Evolutionary conservation across 371 early-diverging fungal genomes (phyloP), one percentile per base, ranked within the genome.

Genomic region (Mycotypha africana): DNA sequence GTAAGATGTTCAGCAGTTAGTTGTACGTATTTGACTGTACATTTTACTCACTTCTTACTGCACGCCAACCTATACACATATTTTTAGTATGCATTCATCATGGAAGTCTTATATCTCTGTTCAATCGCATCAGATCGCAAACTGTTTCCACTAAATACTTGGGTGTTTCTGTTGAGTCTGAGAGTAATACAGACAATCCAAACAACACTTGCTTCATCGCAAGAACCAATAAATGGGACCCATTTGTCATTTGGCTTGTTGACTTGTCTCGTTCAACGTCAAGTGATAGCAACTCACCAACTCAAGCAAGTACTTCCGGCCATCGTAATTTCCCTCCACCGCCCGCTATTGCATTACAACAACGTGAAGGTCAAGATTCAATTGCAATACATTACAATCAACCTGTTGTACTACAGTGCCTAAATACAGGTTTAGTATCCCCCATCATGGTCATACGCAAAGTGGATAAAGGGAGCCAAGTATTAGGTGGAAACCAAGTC

Each of bases 231-330:
- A 67, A 76, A 20, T 93, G 93, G 93, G 90, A 91, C 45, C 86
- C 89, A 4, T 93, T 91, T 66, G 80, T 89, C 28, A 86, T 93
- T 51, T 93, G 91, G 91, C 78, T 86, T 22, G 86, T 89, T 24
- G 81, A 89, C 55, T 78, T 82, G 3, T 66, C 80, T 11, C 63
- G 64, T 11, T 63, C 76, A 17, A 68, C 72, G n/a, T n/a, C n/a
- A n/a, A n/a, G n/a, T n/a, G 64, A 63, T 25, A 14, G 33, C 37
- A 47, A 20, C 25, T 49, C 31, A 12, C 51, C 16, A 21, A 38
- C 63, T 17, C 56, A 62, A 23, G 65, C 73, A 34, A 68, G 78
- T 34, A 73, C 79, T 42, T 79, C 82, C 17, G 68, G 67, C 10
- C 61, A 70, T 42, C 61, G 70, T 14, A 71, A 78, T 3, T 85